Percentiles rank a stretch among this genome's conserved stretches.
Evolutionary conservation across 2,329 filamentous ascomycete genomes (phyloP).

Genomic region (Aspergillus carbonarius): DNA sequence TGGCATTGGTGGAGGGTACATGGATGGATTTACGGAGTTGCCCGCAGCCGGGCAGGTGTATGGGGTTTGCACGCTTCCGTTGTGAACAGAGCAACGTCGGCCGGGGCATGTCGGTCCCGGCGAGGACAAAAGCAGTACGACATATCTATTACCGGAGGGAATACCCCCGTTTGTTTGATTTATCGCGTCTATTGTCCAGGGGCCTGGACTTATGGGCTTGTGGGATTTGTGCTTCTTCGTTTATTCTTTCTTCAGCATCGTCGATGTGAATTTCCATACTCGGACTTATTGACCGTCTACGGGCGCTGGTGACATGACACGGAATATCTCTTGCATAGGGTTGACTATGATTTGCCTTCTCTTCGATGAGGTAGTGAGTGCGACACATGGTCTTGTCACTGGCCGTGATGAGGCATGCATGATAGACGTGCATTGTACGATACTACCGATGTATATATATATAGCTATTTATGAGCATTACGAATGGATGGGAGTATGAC

Average conservation of each 20-base stretch:
- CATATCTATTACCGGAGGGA: constrained; percentile 3
- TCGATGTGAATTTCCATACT: constrained; percentile 2
- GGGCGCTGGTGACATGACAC: constrained; percentile 4
- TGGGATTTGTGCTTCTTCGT: background rate
- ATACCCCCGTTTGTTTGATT: constrained; percentile 1
- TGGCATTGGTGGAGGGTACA: constrained; percentile 8
- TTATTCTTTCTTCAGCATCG: background rate
- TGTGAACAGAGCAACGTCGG: background rate
- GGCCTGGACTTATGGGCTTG: background rate
- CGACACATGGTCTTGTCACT: background rate
- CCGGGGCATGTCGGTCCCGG: background rate
- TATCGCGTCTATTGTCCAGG: background rate
- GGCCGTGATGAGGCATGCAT: background rate
- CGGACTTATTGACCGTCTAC: constrained; percentile 2
- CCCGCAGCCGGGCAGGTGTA: background rate
- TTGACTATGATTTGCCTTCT: background rate
- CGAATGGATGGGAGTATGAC: too few species aligned
- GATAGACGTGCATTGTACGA: background rate
- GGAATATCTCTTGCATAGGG: background rate
- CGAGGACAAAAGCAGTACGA: background rate
- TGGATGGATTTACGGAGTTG: constrained; percentile 1
- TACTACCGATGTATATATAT: background rate
- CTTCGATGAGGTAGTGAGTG: background rate
- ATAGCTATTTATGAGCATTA: too few species aligned
- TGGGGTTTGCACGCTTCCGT: constrained; percentile 3